A percentile compares a stretch with the other conserved stretches of the same genome.
Evolutionary conservation across 148 eudicot genomes (phyloP).

Genomic region (Chenopodium formosanum): DNA sequence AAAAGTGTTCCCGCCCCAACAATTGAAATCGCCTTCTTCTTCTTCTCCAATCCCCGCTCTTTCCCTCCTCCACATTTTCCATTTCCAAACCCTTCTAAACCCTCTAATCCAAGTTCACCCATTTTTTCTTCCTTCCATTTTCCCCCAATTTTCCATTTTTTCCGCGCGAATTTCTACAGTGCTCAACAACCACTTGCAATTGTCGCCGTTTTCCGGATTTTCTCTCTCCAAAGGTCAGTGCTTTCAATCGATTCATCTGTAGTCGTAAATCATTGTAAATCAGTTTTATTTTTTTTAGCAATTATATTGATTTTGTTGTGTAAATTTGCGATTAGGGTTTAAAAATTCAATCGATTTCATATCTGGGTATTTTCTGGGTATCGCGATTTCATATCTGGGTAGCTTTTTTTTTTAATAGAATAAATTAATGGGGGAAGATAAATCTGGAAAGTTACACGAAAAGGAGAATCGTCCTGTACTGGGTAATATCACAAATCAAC

Average conservation of each 20-base stretch:
- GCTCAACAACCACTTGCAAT: not conserved
- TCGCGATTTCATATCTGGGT: not conserved
- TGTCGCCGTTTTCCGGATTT: not conserved
- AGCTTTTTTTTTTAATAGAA: not conserved
- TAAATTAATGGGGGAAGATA: conserved; percentile 37
- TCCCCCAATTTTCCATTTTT: not conserved
- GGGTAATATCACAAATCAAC: conserved; percentile 57
- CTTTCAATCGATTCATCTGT: not conserved
- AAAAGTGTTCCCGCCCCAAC: conserved; percentile 20
- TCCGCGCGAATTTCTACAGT: not conserved
- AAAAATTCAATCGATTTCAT: not conserved
- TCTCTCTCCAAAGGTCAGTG: conserved; percentile 12
- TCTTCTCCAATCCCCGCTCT: conserved; percentile 3
- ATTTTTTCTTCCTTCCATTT: not conserved
- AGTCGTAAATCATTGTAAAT: not conserved
- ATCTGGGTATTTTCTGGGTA: not conserved
- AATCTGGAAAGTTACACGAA: conserved; percentile 25
- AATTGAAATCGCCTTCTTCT: not conserved
- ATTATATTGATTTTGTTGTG: not conserved
- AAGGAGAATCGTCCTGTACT: conserved; percentile 32
- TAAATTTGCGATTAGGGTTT: conserved; percentile 21
- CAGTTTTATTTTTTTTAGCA: not conserved
- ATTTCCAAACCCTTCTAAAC: not conserved
- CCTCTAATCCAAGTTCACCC: not conserved
- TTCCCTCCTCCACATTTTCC: not conserved